Base-by-base conservation (phyloP, 768 basidiomycete species). In the Baorangia bicolor region DNA sequence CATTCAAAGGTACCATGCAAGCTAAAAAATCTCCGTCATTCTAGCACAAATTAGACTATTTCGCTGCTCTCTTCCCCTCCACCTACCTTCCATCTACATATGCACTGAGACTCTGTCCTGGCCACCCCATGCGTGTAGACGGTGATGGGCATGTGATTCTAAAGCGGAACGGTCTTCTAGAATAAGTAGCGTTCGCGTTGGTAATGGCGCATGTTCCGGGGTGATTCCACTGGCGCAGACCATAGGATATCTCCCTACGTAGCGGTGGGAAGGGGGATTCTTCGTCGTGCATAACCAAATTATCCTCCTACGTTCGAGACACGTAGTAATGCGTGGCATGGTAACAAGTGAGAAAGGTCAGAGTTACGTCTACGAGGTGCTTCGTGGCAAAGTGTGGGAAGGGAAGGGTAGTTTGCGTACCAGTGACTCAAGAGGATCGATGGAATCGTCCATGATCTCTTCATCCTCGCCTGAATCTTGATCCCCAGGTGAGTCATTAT, bases 381-480 rank as follows among this genome's bases (percentile, higher is more conserved):
- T 64, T 61, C 49, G 60, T 72, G 55, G 70, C 56, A 60, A 60
- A 45, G 51, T 56, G 56, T n/a, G 67, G 58, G 59, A 53, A 62
- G 55, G 57, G 60, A 59, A 23, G 49, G 38, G 41, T 31, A 28
- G 12, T 23, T 35, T 51, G 66, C 70, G 39, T 60, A 71, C 70
- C 65, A 62, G 31, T 43, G 55, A 18, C 11, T 62, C 70, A 25
- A 72, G 41, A 12, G 59, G 21, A 27, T 66, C 54, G 12, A 56
- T 28, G 28, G 30, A 27, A 30, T 49, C 46, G 35, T 63, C 60
- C 18, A 47, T 49, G 7, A 50, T 18, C 0, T 50, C 58, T 16
- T 66, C 72, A 30, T 75, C 74, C 41, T 73, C 75, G 30, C 65
- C 70, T 30, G 69, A 70, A 31, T 74, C 76, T 7, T 75, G 69